A percentile compares a stretch with the other conserved stretches of the same genome.
Evolutionary conservation across 2,329 filamentous ascomycete genomes (phyloP).

Genomic region (Pseudogymnoascus sp.): DNA sequence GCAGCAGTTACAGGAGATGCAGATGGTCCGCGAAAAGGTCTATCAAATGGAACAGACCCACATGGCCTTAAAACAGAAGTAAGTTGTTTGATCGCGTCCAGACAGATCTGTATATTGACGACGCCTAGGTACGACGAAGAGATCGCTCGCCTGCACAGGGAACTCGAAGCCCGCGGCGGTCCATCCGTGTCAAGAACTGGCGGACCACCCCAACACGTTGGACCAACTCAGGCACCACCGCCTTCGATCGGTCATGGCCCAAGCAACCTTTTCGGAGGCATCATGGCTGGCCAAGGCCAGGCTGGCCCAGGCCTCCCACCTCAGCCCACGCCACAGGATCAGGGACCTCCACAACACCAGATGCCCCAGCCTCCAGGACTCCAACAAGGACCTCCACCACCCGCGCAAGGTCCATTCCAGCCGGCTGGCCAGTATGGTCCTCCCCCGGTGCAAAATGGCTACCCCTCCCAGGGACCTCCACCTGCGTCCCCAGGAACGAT

Average conservation of each 20-base stretch:
- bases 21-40: slow-evolving; percentile 86
- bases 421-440: slow-evolving; percentile 50
- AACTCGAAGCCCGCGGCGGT: slow-evolving; percentile 67
- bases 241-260: slow-evolving; percentile 78
- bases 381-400: slow-evolving; percentile 40
- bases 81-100: slow-evolving; percentile 29
- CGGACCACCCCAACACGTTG: slow-evolving; percentile 66
- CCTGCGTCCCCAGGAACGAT: slow-evolving; percentile 78
- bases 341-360: slow-evolving; percentile 46
- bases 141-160: slow-evolving; percentile 73
- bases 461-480: slow-evolving; percentile 73
- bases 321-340: slow-evolving; percentile 52
- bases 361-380: slow-evolving; percentile 66
- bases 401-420: slow-evolving; percentile 62
- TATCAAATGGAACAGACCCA: slow-evolving; percentile 88
- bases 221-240: slow-evolving; percentile 74
- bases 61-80: slow-evolving; percentile 86
- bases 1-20: slow-evolving; percentile 87
- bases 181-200: slow-evolving; percentile 59
- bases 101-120: background rate
- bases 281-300: slow-evolving; percentile 86
- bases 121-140: slow-evolving; percentile 82
- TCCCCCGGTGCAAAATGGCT: slow-evolving; percentile 49
- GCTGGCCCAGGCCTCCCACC: slow-evolving; percentile 78
- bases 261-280: slow-evolving; percentile 86